Conservation (phyloP, 805 yeast species). For the Barnettozyma salicaria region DNA sequence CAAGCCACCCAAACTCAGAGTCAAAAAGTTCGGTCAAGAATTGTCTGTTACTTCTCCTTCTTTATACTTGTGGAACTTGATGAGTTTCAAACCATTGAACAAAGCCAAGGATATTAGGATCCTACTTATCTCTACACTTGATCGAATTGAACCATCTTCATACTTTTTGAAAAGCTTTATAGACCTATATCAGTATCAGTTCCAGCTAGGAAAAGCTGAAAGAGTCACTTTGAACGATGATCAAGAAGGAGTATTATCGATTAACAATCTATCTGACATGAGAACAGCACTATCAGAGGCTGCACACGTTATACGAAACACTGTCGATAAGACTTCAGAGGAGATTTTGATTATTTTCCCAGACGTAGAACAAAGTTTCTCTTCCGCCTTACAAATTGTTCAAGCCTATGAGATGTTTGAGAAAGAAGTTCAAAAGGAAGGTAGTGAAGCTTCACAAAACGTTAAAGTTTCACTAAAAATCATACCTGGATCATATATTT, state of each 20-base stretch:
- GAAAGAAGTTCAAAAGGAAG: slow-evolving; percentile 36
- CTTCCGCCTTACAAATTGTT: slow-evolving; percentile 42
- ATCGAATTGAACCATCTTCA: slow-evolving; percentile 26
- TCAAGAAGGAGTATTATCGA: slow-evolving; percentile 12
- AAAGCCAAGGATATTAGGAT: slow-evolving; percentile 48
- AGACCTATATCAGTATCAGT: slow-evolving; percentile 38
- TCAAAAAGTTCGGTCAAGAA: slow-evolving; percentile 33
- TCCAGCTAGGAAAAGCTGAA: slow-evolving; percentile 40
- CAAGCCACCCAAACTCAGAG: slow-evolving; percentile 31
- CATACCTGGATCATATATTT: slow-evolving; percentile 37
- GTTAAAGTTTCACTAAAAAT: slow-evolving; percentile 28
- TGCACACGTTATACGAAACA: slow-evolving; percentile 1
- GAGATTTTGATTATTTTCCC: slow-evolving; percentile 19
- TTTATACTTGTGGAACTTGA: slow-evolving; percentile 47
- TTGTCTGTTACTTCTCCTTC: slow-evolving; percentile 44
- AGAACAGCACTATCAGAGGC: slow-evolving; percentile 3
- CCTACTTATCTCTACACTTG: slow-evolving; percentile 36
- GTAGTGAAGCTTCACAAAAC: not conserved
- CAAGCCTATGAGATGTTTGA: slow-evolving; percentile 40
- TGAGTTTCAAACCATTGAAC: slow-evolving; percentile 50
- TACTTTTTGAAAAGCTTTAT: slow-evolving; percentile 37
- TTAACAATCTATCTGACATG: slow-evolving; percentile 4
- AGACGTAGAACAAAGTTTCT: slow-evolving; percentile 24
- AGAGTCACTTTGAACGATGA: slow-evolving; percentile 24
- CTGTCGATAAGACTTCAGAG: not conserved